These are phyloP conservation scores for Caloboletus firmus DNA, from an alignment of 1,284 basidiomycete species.

Conservation along the genomic window DNA sequence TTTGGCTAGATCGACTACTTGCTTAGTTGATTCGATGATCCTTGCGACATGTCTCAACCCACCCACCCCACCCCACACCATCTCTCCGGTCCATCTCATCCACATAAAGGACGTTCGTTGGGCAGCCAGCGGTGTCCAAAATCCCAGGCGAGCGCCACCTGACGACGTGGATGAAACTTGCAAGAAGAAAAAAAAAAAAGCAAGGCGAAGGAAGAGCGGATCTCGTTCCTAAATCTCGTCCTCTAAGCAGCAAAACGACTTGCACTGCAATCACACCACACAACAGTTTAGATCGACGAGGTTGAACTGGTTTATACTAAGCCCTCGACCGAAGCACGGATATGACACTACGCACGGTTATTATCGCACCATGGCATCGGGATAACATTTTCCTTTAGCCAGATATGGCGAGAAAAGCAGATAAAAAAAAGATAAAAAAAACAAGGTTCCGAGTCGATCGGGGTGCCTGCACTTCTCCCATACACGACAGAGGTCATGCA, in stretches of 20 bases:
- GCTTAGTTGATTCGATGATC: slow-evolving; percentile 9
- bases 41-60: too few relatives aligned
- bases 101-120: background rate
- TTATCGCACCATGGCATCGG: slow-evolving; percentile 8
- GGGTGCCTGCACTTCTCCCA: slow-evolving; percentile 27
- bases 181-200: background rate
- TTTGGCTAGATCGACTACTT: slow-evolving; percentile 8
- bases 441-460: slow-evolving; percentile 34
- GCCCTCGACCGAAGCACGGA: slow-evolving; percentile 1
- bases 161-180: slow-evolving; percentile 5
- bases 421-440: slow-evolving; percentile 4
- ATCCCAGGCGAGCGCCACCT: slow-evolving; percentile 5
- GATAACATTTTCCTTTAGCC: slow-evolving; percentile 3
- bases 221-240: slow-evolving; percentile 26
- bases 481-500: slow-evolving; percentile 10
- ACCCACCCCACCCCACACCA: too few relatives aligned
- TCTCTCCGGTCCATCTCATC: background rate
- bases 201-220: background rate
- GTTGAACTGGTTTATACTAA: background rate
- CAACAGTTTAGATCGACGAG: slow-evolving; percentile 17
- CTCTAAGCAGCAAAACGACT: background rate
- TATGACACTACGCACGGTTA: background rate
- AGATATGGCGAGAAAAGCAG: background rate
- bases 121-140: too few relatives aligned
- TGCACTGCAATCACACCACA: slow-evolving; percentile 8